Base-by-base conservation (phyloP, 1,284 basidiomycete species). In the Trametes hirsuta region DNA sequence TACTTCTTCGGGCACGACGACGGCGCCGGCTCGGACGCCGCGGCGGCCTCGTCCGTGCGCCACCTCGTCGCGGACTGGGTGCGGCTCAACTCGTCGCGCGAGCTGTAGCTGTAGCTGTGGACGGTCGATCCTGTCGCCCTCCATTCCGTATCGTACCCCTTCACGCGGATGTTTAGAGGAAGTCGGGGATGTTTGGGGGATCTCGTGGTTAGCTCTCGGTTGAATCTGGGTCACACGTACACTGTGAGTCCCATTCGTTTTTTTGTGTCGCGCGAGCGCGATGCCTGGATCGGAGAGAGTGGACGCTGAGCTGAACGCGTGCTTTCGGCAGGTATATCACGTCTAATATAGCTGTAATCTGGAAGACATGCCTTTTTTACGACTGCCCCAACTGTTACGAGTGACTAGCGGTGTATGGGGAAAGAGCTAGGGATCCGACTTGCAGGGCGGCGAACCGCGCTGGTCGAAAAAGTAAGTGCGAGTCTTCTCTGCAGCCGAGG, bases 1-100 rank as follows among this genome's bases (percentile, higher is more conserved):
- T 79, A 79, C 65, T 59, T 79, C 59, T 67, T 75, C 42, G 77
- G 76, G 11, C 58, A 64, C 51, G 74, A 77, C 18, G 18, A 18
- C n/a, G n/a, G n/a, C n/a, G n/a, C n/a, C 47, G 53, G 37, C 36
- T n/a, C 45, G 51, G 54, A 48, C 37, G 55, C 15, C 42, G 53
- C 53, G 21, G 58, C 44, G 12, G n/a, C 21, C 24, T 5, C 18
- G 24, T 53, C 58, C 44, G 54, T 53, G 24, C 45, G 60, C 12
- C 47, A 52, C 30, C 42, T 55, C 48, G 53, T 60, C 21, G 56
- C 47, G 6, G 59, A 56, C 37, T 58, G 61, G 61, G 58, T 41
- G 14, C 55, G 36, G 42, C 55, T 50, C 36, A 65, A 65, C 44
- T 36, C 21, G 18, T 58, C 63, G 46, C 14, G 25, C n/a, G 52